These are phyloP conservation scores for Oryza meridionalis DNA, from an alignment of 176 grass and related monocot species.

Conservation along the genomic window DNA sequence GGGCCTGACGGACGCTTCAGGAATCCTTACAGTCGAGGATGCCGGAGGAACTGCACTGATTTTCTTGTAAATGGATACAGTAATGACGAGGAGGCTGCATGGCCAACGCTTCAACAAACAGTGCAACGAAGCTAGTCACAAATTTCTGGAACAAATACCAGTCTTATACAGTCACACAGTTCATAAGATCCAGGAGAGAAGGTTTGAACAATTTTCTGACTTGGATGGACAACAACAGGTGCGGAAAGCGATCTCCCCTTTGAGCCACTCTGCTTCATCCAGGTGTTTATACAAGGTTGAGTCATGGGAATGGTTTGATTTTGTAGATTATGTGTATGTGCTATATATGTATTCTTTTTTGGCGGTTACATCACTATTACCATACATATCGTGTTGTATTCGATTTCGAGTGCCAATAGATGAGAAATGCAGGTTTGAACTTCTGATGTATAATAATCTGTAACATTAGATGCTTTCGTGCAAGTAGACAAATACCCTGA, in stretches of 20 bases:
- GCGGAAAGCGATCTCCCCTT: not conserved
- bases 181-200: not conserved
- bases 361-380: not conserved
- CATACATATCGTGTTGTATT: not conserved
- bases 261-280: not conserved
- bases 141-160: not conserved
- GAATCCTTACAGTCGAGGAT: slow-evolving; percentile 85
- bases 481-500: not conserved
- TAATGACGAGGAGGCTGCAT: slow-evolving; percentile 72
- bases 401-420: not conserved
- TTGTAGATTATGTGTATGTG: slow-evolving; percentile 22
- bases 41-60: slow-evolving; percentile 68
- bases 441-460: not conserved
- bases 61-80: slow-evolving; percentile 76
- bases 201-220: not conserved
- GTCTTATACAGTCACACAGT: not conserved
- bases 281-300: not conserved
- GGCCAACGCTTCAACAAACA: slow-evolving; percentile 86
- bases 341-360: slow-evolving; percentile 2
- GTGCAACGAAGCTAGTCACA: slow-evolving; percentile 35
- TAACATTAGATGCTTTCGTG: not conserved
- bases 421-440: not conserved
- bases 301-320: not conserved
- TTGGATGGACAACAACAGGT: not conserved
- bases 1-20: slow-evolving; percentile 83